Percentiles rank a stretch among this genome's conserved stretches.
These are phyloP conservation scores for Xylaria polymorpha DNA, from an alignment of 2,329 filamentous ascomycete genomes.

Conservation along the genomic window DNA sequence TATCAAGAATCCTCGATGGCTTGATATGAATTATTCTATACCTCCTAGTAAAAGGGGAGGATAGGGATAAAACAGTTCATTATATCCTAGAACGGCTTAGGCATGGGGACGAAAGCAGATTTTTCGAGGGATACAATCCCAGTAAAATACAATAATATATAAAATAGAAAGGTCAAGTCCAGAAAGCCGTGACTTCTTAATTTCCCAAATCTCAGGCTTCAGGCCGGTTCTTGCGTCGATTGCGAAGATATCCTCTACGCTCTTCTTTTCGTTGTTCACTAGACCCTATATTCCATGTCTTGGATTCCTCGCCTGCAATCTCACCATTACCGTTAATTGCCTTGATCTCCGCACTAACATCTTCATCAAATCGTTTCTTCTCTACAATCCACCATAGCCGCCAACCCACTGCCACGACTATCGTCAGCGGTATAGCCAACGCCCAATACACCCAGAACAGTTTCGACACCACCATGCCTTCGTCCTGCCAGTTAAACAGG, in stretches of 20 bases:
- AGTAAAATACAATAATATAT: no score
- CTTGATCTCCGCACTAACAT: slow-evolving; percentile 18
- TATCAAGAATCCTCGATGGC: no score
- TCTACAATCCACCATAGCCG: slow-evolving; percentile 27
- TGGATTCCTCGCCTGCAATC: slow-evolving; percentile 35
- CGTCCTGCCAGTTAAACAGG: slow-evolving; percentile 18
- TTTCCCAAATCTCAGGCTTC: neutral
- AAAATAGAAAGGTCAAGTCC: no score
- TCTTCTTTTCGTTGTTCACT: neutral
- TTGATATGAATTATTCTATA: no score
- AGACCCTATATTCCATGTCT: neutral
- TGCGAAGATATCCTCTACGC: neutral
- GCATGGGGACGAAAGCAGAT: no score
- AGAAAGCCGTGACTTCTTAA: neutral
- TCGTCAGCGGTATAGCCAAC: slow-evolving; percentile 9
- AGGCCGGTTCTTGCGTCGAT: neutral
- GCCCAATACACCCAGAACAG: slow-evolving; percentile 28
- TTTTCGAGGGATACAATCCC: no score
- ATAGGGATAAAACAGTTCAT: no score
- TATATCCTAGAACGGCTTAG: no score
- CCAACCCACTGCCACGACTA: slow-evolving; percentile 22
- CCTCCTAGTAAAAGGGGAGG: no score
- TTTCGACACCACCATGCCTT: slow-evolving; percentile 17
- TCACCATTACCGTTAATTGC: slow-evolving; percentile 15
- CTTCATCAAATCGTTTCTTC: slow-evolving; percentile 27